Conservation (phyloP, 768 basidiomycete species). For the Rickenella mellea region DNA sequence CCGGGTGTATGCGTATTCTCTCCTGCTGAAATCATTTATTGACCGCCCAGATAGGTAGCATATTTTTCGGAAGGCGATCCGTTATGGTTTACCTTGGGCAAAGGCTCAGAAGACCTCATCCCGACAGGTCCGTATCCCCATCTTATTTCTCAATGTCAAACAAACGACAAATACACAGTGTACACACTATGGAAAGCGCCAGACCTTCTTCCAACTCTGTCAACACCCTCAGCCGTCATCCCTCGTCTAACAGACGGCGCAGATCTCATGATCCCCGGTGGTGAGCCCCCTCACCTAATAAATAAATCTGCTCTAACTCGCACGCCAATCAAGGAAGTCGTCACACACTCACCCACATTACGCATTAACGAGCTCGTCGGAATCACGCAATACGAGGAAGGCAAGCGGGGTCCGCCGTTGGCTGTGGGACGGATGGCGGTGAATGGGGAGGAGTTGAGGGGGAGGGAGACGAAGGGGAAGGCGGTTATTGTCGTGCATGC, state of each 20-base stretch:
- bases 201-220: constrained; percentile 58
- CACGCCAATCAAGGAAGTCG: constrained; percentile 46
- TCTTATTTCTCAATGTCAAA: constrained; percentile 1
- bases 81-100: constrained; percentile 71
- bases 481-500: constrained; percentile 65
- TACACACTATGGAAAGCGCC: constrained; percentile 76
- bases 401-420: constrained; percentile 45
- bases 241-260: constrained; percentile 69
- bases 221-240: constrained; percentile 63
- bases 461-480: constrained; percentile 58
- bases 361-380: constrained; percentile 46
- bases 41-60: constrained; percentile 33
- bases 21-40: background rate
- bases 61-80: constrained; percentile 67
- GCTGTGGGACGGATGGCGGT: constrained; percentile 69
- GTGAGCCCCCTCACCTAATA: constrained; percentile 28
- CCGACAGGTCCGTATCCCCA: constrained; percentile 43
- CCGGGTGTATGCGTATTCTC: constrained; percentile 44
- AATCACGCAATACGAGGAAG: constrained; percentile 38
- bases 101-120: constrained; percentile 55
- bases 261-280: constrained; percentile 84
- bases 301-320: constrained; percentile 6
- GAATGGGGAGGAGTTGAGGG: constrained; percentile 33
- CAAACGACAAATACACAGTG: constrained; percentile 23
- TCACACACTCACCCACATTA: constrained; percentile 29